A percentile compares a stretch with the other conserved stretches of the same genome.
phyloP scores from a whole-genome alignment of 1,284 basidiomycete genomes.

The Erythrobasidium hasegawianum region DNA sequence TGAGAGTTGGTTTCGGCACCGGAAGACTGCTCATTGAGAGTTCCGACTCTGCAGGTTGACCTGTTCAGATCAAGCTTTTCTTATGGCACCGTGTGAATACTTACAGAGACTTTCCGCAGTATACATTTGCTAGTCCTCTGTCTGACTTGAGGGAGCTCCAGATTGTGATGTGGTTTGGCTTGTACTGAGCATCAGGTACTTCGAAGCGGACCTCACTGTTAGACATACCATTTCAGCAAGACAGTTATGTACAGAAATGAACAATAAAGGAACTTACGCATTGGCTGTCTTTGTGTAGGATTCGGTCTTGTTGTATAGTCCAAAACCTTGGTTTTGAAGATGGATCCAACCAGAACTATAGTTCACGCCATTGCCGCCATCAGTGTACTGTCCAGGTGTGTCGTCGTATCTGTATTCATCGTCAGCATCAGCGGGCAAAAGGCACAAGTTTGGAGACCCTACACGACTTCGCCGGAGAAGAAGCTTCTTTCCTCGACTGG shows the following conservation, averaged over 20 bases:
- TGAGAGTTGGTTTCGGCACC: background rate
- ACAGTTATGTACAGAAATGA: background rate
- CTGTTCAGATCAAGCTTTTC: background rate
- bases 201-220: background rate
- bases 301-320: background rate
- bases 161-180: background rate
- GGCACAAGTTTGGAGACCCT: no score
- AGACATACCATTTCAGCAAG: background rate
- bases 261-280: background rate
- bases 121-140: background rate
- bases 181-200: background rate
- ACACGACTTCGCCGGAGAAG: no score
- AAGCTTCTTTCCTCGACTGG: background rate
- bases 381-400: background rate
- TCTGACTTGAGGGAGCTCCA: background rate
- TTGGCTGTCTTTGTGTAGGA: background rate
- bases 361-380: background rate
- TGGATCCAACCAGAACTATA: background rate
- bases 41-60: background rate
- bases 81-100: background rate
- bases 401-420: background rate
- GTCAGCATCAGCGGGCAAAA: no score
- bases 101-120: constrained; percentile 2
- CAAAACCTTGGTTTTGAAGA: background rate
- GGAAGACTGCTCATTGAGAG: background rate